Evolutionary conservation across 2,329 filamentous ascomycete species (phyloP), one percentile per base, ranked within the genome.

Genomic region (Massarina eburnea): DNA sequence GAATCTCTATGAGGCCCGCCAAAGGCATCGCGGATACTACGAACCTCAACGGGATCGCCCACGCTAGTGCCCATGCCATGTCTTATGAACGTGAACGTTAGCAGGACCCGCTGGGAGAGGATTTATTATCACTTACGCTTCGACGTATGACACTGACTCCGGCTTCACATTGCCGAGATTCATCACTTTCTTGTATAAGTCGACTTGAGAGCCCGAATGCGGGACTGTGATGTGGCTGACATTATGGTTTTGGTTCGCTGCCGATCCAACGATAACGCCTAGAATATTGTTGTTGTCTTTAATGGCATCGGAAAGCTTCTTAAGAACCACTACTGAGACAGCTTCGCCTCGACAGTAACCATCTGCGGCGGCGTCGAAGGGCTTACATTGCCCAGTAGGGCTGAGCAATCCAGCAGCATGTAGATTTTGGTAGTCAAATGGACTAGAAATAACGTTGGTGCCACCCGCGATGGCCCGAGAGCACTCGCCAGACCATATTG

Each of bases 311-410:
- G 72, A 64, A 2, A 80, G 58, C 6, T 70, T 61, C 57, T 81
- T 82, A 17, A 82, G 50, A 3, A 81, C 67, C 3, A 82, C 64
- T 3, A 42, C 10, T 8, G 70, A 79, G 22, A 74, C 68, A 8
- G 71, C 78, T 41, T 82, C 80, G 2, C 67, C 77, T 12, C 80
- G 73, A 47, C 77, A 80, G 49, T 81, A 82, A 4, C 80, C 79
- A 57, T 80, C 76, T 0, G 78, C 79, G 1, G 24, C 17, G 3
- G 37, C 32, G 19, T 64, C 59, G 27, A 64, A 64, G 3, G 58
- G 10, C 10, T 33, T 33, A 3, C 12, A 42, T 18, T 30, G 18
- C 0, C 77, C 75, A 1, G 70, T 74, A 0, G 66, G 64, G 14
- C 70, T 75, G 0, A 79, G 55, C 42, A 78, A 76, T 3, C 61